A percentile compares a stretch with the other conserved stretches of the same genome.
These are phyloP conservation scores for Jamesozyma gamospora DNA, from an alignment of 805 yeast species.

Conservation along the genomic window DNA sequence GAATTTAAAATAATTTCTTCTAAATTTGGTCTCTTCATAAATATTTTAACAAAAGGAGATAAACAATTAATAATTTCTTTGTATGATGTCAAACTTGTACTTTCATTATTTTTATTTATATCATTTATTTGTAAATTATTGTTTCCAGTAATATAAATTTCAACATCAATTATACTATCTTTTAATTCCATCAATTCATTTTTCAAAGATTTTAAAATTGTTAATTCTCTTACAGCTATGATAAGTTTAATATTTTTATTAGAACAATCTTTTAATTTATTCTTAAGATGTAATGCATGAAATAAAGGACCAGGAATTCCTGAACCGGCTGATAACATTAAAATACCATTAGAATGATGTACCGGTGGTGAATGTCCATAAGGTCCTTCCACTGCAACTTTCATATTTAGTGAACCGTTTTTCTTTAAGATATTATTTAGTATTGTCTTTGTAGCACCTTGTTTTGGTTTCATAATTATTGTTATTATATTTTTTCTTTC, in stretches of 20 bases:
- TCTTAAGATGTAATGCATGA: conserved; percentile 32
- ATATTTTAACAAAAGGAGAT: no score
- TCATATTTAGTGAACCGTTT: conserved; percentile 24
- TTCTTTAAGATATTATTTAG: conserved; percentile 26
- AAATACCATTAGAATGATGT: conserved; percentile 41
- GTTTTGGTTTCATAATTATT: conserved; percentile 37
- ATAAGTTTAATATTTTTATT: conserved; percentile 10
- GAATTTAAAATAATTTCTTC: no score
- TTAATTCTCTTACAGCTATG: conserved; percentile 10
- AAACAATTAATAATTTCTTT: no score
- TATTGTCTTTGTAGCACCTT: conserved; percentile 35
- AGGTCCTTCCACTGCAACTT: conserved; percentile 53
- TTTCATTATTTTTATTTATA: no score
- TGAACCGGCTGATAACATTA: conserved; percentile 63
- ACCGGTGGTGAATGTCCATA: conserved; percentile 49
- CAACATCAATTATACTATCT: conserved; percentile 10
- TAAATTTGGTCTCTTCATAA: no score
- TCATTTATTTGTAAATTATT: no score
- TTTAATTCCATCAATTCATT: conserved; percentile 11
- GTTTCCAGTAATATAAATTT: conserved; percentile 12
- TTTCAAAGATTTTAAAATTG: conserved; percentile 14
- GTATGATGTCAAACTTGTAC: no score
- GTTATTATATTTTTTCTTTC: conserved; percentile 27
- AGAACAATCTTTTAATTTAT: background rate
- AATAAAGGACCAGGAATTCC: conserved; percentile 58